A percentile compares a stretch with the other conserved stretches of the same genome.
Evolutionary conservation across 164 flowering plant species (phyloP).

Genomic region (Stephania yunnanensis): DNA sequence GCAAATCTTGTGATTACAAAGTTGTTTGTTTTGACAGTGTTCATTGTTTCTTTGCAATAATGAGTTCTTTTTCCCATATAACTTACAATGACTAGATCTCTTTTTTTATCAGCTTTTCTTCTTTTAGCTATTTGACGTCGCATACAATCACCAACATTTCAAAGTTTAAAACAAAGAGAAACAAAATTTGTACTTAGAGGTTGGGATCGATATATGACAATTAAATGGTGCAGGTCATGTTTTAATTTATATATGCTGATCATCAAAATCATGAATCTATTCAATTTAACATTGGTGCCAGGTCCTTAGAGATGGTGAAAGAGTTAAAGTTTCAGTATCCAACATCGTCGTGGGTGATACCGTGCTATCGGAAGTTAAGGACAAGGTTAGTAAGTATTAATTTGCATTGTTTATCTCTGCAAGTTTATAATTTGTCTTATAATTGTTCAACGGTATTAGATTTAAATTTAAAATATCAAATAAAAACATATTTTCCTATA

Average conservation of each 20-base stretch:
- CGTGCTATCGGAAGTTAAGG: slow-evolving; percentile 74
- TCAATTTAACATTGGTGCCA: slow-evolving; percentile 10
- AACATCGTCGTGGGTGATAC: slow-evolving; percentile 93
- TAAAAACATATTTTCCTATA: background rate
- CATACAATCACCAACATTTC: slow-evolving; percentile 83
- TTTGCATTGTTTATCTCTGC: too few relatives aligned
- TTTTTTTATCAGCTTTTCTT: too few relatives aligned
- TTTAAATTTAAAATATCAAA: background rate
- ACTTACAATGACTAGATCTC: too few relatives aligned
- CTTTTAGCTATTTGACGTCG: slow-evolving; percentile 22
- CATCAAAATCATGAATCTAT: background rate
- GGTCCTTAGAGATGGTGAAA: slow-evolving; percentile 81
- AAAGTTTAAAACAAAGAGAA: slow-evolving; percentile 67
- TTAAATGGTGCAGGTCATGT: background rate
- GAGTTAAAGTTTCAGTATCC: slow-evolving; percentile 71
- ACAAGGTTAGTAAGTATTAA: slow-evolving; percentile 46
- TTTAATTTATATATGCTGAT: background rate
- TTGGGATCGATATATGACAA: slow-evolving; percentile 12
- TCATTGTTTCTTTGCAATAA: too few relatives aligned
- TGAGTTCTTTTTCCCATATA: too few relatives aligned
- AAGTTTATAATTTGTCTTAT: background rate
- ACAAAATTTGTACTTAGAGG: slow-evolving; percentile 79
- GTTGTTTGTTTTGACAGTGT: too few relatives aligned
- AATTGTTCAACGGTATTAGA: background rate
- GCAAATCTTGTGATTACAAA: too few relatives aligned